Evolutionary conservation across 108 stramenopile genomes (phyloP), one percentile per base, ranked within the genome.

Genomic region (Heterococcus sp.): DNA sequence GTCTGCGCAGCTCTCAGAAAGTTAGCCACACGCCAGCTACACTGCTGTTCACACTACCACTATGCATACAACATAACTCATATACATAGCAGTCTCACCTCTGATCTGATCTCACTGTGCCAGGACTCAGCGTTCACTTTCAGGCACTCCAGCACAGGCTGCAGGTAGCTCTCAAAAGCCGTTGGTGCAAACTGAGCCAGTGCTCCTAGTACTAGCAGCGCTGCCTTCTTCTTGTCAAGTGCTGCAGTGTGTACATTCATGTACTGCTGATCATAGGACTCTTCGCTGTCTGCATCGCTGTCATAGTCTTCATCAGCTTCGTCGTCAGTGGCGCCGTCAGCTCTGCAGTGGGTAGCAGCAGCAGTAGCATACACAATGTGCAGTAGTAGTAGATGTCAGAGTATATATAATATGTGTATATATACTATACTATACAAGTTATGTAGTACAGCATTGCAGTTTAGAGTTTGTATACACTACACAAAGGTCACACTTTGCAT

Each of bases 221-320:
- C 95, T 35, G 95, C 95, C 83, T 95, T 95, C 88, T 96, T 96
- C 66, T 93, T 93, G 86, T 97, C 95, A 33, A 97, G 75, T 68
- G 94, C 89, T 33, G 93, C 95, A 38, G 95, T 96, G 33, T 93
- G 89, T 67, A 97, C 93, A 65, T 93, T 93, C 74, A 95, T 28
- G 75, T 82, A 83, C 72, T 70, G 66, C 94, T 93, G 75, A 95
- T 38, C 46, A 58, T 58, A 58, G 46, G 8, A 58, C 31, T 63
- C 68, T n/a, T 39, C 71, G 1, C 38, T 38, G 2, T 71, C 71
- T 35, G 46, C 35, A 27, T 93, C 94, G 21, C 92, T 92, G 37
- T 91, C 92, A 71, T 95, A 93, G 63, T 77, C 75, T 67, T 96
- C 94, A 26, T 91, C 92, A 79, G 94, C 94, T 70, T 95, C 95